Evolutionary conservation across 495 filamentous ascomycete genomes (phyloP), one percentile per base, ranked within the genome.

Genomic region (Neurospora hispaniola): DNA sequence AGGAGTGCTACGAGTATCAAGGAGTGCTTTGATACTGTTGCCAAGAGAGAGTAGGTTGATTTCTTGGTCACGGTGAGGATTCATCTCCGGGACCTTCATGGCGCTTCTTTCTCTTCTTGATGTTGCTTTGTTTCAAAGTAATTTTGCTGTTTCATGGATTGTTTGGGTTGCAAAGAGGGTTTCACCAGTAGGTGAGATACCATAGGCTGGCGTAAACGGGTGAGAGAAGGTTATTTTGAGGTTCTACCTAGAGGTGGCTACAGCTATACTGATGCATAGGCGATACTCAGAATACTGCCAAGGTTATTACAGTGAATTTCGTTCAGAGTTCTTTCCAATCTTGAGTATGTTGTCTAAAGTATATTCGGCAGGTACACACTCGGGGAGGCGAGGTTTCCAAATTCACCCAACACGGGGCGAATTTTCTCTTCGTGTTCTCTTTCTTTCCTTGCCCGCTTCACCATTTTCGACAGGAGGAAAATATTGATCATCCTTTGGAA

Each of bases 1-100:
- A 85, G 82, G 5, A 87, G 87, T 14, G 77, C 78, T 0, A 46
- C 73, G 69, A 75, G 76, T 16, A 77, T 80, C 70, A 75, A 73
- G 76, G 76, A 73, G 43, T 66, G 27, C 27, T 66, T 66, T 2
- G 54, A 66, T 9, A 35, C 27, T 2, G 54, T 66, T 12, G 54
- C 54, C 54, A 66, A 66, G 54, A 16, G 35, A 27, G 54, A 66
- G 27, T 66, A 66, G 54, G 54, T 66, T 27, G 27, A 66, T 10
- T 66, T 66, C 54, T 31, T 66, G 54, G 3, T 66, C 54, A 66
- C 54, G 11, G 54, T 66, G 2, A 66, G 54, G 27, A 31, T 66
- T 16, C 11, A 23, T 59, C 48, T 59, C 23, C 20, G 48, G 12
- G 54, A 14, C 14, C 2, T 27, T 5, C 23, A 4, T 14, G 54